These are phyloP conservation scores for Phytophthora chlamydospora DNA, from an alignment of 352 stramenopile genomes.

Conservation along the genomic window DNA sequence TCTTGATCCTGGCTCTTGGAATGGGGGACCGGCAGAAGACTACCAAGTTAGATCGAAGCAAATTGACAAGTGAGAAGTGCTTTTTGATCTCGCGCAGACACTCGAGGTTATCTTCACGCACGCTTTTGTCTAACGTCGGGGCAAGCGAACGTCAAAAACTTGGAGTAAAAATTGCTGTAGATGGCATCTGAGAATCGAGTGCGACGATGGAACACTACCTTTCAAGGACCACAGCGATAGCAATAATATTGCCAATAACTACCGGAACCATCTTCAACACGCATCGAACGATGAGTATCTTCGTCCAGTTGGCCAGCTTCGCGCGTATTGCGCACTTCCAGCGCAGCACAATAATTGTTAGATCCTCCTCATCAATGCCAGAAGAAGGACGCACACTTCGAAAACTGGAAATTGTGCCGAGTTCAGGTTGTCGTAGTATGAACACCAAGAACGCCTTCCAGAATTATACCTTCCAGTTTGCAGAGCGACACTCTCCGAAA, in stretches of 20 bases:
- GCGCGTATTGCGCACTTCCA: too few relatives aligned
- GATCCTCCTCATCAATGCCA: too few relatives aligned
- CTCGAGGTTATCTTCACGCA: background rate
- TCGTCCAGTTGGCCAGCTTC: too few relatives aligned
- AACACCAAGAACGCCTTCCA: too few relatives aligned
- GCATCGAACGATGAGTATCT: too few relatives aligned
- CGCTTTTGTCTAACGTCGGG: slow-evolving; percentile 23
- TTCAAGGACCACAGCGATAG: background rate
- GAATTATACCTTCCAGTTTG: too few relatives aligned
- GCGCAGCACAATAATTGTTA: too few relatives aligned
- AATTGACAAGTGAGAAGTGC: slow-evolving; percentile 7
- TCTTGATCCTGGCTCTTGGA: background rate
- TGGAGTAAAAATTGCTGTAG: background rate
- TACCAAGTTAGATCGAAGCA: background rate
- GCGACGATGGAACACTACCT: slow-evolving; percentile 18
- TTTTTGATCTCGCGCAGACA: background rate
- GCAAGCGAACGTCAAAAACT: slow-evolving; percentile 4
- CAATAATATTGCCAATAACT: background rate
- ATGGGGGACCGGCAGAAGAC: background rate
- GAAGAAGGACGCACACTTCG: too few relatives aligned
- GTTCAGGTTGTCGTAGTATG: too few relatives aligned
- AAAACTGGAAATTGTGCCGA: too few relatives aligned
- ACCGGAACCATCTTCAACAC: too few relatives aligned
- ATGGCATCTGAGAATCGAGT: slow-evolving; percentile 25
- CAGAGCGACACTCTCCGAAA: too few relatives aligned